Base-by-base conservation (phyloP, 352 stramenopile genomes). In the Phytophthora niederhauseri region DNA sequence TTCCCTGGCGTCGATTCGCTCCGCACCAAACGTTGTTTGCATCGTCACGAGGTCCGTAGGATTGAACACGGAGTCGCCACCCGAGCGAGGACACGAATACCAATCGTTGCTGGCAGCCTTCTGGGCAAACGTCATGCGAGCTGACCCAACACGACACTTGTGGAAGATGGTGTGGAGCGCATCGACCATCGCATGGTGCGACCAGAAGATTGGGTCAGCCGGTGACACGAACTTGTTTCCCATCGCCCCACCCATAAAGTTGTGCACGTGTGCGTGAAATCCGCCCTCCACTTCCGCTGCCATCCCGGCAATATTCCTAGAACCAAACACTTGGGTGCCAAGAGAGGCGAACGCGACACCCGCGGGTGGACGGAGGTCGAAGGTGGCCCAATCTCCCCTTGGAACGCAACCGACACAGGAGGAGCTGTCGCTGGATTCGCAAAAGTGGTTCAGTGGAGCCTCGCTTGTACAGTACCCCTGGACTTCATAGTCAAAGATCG, bases 141-240 rank as follows among this genome's bases (percentile, higher is more conserved):
- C 51, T 20, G 70, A 65, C 3, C 80, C 79, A 11, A 84, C 73
- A 4, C 72, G 68, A 56, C 82, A 91, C 61, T 91, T 81, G 74
- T 88, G 72, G 76, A 84, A 89, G 43, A 90, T 74, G 14, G 69
- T 71, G 55, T 89, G 81, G 19, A 92, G 71, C 19, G 78, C 46
- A 57, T 91, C 84, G 14, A 92, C 69, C 67, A 77, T 84, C 0
- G 78, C 66, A 64, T 92, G 84, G 53, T 89, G 78, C 19, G 80
- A 90, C 70, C 71, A 92, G 61, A 92, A 92, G 11, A 92, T 72
- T 15, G 82, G 80, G 43, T 91, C 84, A 2, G 70, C 48, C 0
- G 82, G 77, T 14, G 80, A 81, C 19, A 66, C 38, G 30, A 80
- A 70, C 26, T 62, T 68, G 4, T 22, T 50, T 45, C 36, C 36